Evolutionary conservation across 2,329 filamentous ascomycete species (phyloP), one percentile per base, ranked within the genome.

Genomic region (Pseudogymnoascus sp.): DNA sequence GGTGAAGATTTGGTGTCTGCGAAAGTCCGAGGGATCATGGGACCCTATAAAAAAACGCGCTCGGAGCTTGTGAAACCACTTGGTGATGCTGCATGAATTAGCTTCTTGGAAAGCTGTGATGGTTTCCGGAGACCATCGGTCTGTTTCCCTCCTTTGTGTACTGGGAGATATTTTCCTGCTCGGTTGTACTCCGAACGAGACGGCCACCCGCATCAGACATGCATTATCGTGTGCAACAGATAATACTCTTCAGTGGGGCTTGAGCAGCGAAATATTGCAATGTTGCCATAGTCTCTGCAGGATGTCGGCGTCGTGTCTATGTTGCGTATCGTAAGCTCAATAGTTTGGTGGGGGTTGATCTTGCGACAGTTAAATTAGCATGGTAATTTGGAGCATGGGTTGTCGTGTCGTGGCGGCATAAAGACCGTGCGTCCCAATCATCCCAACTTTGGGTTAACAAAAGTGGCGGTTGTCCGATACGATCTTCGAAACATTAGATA

Each of bases 401-500:
- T 5, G 43, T 49, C 12, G 43, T 49, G 21, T 25, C 43, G 43
- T 49, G 43, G 40, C 11, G 40, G 16, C 5, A 25, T 25, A 49
- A 49, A n/a, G 40, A 14, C 43, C 41, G 43, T 25, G 21, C 43
- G 14, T 14, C 41, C 21, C 38, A 6, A 6, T 31, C 28, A 45
- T 16, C 43, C 23, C 23, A 28, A 16, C 12, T 49, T 49, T 25
- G 21, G 43, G 28, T 31, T 31, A 31, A 49, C 12, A 49, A 25
- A 45, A 52, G 28, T 52, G 23, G n/a, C 23, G 45, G 14, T 52
- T 52, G 45, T 28, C 23, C 1, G 23, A 28, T 31, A 7, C 8
- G 45, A 16, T 52, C 45, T 31, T 52, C 45, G 23, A 52, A 52
- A 52, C 45, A 52, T 28, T 52, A 52, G 14, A 52, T 31, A 52